Conservation (phyloP, 192 early-diverging fungal species). For the Linnemannia zychae region DNA sequence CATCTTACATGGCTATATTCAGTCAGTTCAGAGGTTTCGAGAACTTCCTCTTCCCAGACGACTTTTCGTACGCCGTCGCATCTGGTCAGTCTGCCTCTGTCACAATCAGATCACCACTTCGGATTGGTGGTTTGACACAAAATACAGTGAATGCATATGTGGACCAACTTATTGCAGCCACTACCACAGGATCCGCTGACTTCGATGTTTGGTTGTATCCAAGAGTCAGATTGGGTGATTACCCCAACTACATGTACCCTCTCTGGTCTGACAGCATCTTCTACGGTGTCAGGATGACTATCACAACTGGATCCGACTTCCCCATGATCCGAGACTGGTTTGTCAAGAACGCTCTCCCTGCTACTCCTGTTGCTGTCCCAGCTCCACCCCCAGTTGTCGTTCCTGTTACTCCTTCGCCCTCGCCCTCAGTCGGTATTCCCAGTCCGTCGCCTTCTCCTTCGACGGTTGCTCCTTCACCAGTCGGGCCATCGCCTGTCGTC, state of each 20-base stretch:
- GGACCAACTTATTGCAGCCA: too few species aligned
- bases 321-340: slow-evolving; percentile 5
- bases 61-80: background rate
- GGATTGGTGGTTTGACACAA: background rate
- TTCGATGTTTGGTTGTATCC: background rate
- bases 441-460: background rate
- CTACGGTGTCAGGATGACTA: background rate
- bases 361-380: background rate
- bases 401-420: too few species aligned
- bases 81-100: background rate
- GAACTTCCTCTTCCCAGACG: background rate
- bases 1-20: background rate
- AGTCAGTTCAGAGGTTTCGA: background rate
- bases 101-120: background rate
- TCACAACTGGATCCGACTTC: slow-evolving; percentile 12
- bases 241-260: background rate
- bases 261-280: background rate
- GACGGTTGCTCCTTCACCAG: too few species aligned
- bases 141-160: too few species aligned
- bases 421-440: too few species aligned
- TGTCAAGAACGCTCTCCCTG: background rate
- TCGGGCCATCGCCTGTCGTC: too few species aligned
- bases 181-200: too few species aligned
- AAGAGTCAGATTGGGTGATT: background rate
- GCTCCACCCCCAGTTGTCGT: background rate